Base-by-base conservation (phyloP, 2,329 filamentous ascomycete genomes). In the Colletotrichum liriopes region DNA sequence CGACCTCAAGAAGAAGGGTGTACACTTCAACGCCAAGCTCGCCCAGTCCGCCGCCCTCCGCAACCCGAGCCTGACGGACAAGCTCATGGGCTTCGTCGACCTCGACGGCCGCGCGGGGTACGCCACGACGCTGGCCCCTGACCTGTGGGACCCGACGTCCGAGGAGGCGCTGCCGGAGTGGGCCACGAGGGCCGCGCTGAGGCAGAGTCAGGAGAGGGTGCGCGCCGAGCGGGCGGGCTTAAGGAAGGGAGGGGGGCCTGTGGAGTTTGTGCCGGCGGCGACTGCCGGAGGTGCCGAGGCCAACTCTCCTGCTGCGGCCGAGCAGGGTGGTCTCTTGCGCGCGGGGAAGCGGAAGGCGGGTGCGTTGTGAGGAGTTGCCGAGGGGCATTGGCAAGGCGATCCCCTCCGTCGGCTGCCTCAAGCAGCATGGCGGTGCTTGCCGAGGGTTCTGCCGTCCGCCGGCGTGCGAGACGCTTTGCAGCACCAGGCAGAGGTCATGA, bases 11-110 rank as follows among this genome's bases (percentile, higher is more conserved):
- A 91, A 90, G 77, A 90, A 92, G 74, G 92, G 92, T 5, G 86
- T 91, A 20, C 94, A 96, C 81, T 96, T 96, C 86, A 95, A 96
- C 80, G 86, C 90, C 76, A 91, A 93, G 73, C 84, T 96, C 11
- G 89, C 92, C 45, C 86, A 87, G 69, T 93, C 92, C 0, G 82
- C 88, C 0, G 90, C 92, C 9, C 84, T 95, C 71, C 89, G 89
- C 63, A 96, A 96, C 78, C 94, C 94, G 2, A 89, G 88, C 52
- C 84, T 95, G 65, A 89, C 91, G 81, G 90, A 93, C 74, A 94
- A 93, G 82, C 85, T 96, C 67, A 86, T 94, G 84, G 86, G 85
- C 32, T 95, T 94, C 82, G 91, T 92, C 11, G 84, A 81, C 29
- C 76, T 86, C 58, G 83, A 84, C 45, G 79, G 74, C 4, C 83